Base-by-base conservation (phyloP, 176 grass and related monocot species). In the Stipa capillata region DNA sequence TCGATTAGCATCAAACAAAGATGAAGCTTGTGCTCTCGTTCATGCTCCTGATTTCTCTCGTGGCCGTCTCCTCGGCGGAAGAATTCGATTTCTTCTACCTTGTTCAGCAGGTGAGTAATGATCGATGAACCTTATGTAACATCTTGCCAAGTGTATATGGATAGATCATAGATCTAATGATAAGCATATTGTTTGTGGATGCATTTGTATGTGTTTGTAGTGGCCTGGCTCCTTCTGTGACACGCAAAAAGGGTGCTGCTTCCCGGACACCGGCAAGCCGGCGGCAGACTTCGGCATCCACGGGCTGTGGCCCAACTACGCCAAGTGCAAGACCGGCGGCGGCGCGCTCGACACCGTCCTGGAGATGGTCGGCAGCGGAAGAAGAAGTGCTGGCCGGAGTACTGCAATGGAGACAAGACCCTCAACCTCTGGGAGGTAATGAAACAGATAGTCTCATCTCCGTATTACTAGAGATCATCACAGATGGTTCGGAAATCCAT, bases 71-170 rank as follows among this genome's bases (percentile, higher is more conserved):
- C 58, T 73, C 59, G 15, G 90, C 88, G 14, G n/a, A 86, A 44
- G 51, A 89, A 53, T 91, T 93, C 82, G 93, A 97, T 56, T 97
- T 97, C 93, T 97, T 93, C 90, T 97, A 93, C 85, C 80, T 93
- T 5, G 93, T 97, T 45, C 90, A 97, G 64, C 93, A 97, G 84
- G 93, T 93, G 37, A 77, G 41, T 8, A 24, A 51, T 15, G 8
- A 8, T 65, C 71, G 56, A 62, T 61, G 40, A 21, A 3, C n/a
- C 33, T 25, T 9, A 21, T n/a, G 0, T n/a, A 8, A 8, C 6
- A 52, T 52, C 49, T 45, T 45, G 13, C 4, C 43, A 48, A 13
- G 0, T 9, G 28, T n/a, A n/a, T n/a, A n/a, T n/a, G n/a, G n/a
- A n/a, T n/a, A n/a, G n/a, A n/a, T n/a, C n/a, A 8, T 29, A 40